Evolutionary conservation across 805 yeast species (phyloP).

Genomic region (Wickerhamiella sergipiensis): DNA sequence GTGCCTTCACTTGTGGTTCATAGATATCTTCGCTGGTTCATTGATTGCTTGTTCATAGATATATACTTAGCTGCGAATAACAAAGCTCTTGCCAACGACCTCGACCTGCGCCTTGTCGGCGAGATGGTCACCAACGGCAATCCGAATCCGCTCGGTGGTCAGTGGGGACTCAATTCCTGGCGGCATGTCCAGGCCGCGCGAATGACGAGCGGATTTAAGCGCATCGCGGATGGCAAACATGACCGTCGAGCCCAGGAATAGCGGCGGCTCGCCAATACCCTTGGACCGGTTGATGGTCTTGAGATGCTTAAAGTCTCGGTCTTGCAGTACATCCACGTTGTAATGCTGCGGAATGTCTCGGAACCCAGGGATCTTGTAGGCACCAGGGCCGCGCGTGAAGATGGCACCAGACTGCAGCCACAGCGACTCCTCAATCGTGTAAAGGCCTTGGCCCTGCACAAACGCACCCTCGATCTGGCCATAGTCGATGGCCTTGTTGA

Average conservation of each 20-base stretch:
- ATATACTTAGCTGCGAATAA: slow-evolving; percentile 12
- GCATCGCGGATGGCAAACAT: slow-evolving; percentile 35
- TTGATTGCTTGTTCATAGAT: too few species aligned
- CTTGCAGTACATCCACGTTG: slow-evolving; percentile 30
- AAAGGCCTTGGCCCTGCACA: slow-evolving; percentile 37
- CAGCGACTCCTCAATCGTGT: slow-evolving; percentile 35
- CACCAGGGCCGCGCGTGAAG: slow-evolving; percentile 36
- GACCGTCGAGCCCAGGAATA: slow-evolving; percentile 31
- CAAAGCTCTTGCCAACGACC: slow-evolving; percentile 12
- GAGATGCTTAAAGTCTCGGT: slow-evolving; percentile 30
- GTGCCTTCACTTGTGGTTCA: too few species aligned
- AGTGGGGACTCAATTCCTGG: slow-evolving; percentile 26
- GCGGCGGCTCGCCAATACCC: slow-evolving; percentile 41
- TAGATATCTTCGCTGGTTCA: too few species aligned
- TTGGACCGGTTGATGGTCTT: slow-evolving; percentile 33
- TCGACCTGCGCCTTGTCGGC: slow-evolving; percentile 22
- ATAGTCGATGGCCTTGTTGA: slow-evolving; percentile 36
- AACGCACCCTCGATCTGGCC: slow-evolving; percentile 41
- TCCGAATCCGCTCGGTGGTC: slow-evolving; percentile 33
- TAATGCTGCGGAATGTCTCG: slow-evolving; percentile 35
- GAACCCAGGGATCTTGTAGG: slow-evolving; percentile 38
- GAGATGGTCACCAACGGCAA: slow-evolving; percentile 28
- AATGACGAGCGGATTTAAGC: slow-evolving; percentile 25
- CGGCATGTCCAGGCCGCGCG: slow-evolving; percentile 19
- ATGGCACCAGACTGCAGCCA: slow-evolving; percentile 33